A percentile compares a stretch with the other conserved stretches of the same genome.
These are phyloP conservation scores for Patellaria atrata DNA, from an alignment of 495 filamentous ascomycete species.

Conservation along the genomic window DNA sequence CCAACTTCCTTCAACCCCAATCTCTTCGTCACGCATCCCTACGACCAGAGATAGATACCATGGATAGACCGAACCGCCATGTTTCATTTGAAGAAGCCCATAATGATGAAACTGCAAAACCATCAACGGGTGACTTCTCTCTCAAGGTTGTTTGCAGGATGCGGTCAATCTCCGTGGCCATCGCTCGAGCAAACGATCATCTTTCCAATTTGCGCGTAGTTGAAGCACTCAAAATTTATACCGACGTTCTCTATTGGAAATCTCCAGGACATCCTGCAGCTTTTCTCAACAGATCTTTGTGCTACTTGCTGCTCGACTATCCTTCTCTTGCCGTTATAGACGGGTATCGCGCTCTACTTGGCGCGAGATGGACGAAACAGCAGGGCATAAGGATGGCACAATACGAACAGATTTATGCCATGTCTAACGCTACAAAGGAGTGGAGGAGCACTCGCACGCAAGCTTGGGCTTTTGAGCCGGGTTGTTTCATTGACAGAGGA, in stretches of 20 bases:
- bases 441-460: constrained; percentile 1
- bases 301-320: constrained; percentile 16
- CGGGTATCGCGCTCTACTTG: constrained; percentile 19
- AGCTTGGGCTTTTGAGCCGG: not conserved
- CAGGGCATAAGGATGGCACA: not conserved
- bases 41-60: too few species aligned
- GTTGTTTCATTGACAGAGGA: constrained; percentile 1
- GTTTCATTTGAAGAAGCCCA: too few species aligned
- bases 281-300: constrained; percentile 25
- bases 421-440: not conserved
- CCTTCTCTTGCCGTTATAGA: constrained; percentile 22
- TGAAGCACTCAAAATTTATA: constrained; percentile 18
- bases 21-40: too few species aligned
- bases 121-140: constrained; percentile 10
- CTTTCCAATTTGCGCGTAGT: constrained; percentile 3
- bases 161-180: constrained; percentile 28
- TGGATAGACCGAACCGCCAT: too few species aligned
- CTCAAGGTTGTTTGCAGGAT: constrained; percentile 19
- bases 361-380: constrained; percentile 1
- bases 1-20: too few species aligned
- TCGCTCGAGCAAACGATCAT: constrained; percentile 10
- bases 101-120: too few species aligned
- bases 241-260: constrained; percentile 13
- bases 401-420: too few species aligned
- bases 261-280: constrained; percentile 21